Base-by-base conservation (phyloP, 352 stramenopile species). In the Pythium sp. region DNA sequence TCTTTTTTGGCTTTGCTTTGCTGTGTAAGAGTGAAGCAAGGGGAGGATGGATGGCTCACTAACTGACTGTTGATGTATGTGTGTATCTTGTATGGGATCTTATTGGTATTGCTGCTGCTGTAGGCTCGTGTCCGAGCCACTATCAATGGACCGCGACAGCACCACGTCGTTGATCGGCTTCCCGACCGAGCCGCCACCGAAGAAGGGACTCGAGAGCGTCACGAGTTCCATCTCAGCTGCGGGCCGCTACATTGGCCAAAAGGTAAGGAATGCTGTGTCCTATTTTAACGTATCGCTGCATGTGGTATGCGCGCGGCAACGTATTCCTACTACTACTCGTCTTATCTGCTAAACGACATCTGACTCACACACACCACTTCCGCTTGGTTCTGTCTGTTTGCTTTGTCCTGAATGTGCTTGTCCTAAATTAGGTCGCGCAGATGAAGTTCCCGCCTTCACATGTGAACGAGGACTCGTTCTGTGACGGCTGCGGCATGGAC, bases 391-490 rank as follows among this genome's bases (percentile, higher is more conserved):
- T 38, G 32, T 32, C 30, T 47, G 18, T 24, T 30, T 15, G 1
- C 24, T 55, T 26, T 58, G 22, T 68, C 8, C 15, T 49, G 41
- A 58, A 22, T 12, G 7, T 5, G 26, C 38, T 5, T 43, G 6
- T 36, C 38, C 38, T 54, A 30, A 14, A 30, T 47, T 8, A 86
- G 78, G 77, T 96, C 28, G 82, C 87, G 53, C 76, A 86, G 67
- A 82, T 93, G 76, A 94, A 94, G 73, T 81, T 90, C 53, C 78
- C 86, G 53, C 69, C 83, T 15, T 76, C 75, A 8, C 81, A 94
- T 59, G 80, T 96, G 53, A 93, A 96, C 73, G 84, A 93, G 15
- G 86, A 96, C 71, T 95, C 89, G 69, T 96, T 96, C 80, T 96
- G 89, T 70, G 89, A 96, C 65, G 89, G 89, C 64, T 96, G 89